Evolutionary conservation across 1,139 yeast species (phyloP), one percentile per base, ranked within the genome.

Genomic region (Debaryomyces singareniensis): DNA sequence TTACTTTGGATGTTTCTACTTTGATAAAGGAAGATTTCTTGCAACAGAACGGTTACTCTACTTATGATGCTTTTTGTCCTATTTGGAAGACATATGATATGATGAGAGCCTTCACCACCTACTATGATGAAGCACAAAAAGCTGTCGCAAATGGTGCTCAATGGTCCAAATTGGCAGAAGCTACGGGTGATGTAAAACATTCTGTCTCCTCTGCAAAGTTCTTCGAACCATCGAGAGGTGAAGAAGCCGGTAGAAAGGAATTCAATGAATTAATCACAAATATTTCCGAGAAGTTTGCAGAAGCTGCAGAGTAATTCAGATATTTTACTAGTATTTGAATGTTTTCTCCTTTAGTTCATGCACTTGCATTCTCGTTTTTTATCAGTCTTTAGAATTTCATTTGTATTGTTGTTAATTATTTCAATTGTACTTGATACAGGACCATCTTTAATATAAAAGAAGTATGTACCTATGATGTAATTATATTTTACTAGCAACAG

Each of bases 61-160:
- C 95, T 31, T 91, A 93, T 57, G 99, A 91, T 65, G 95, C 95
- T 30, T 91, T 87, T 81, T 91, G 99, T 68, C 99, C 99, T 47
- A 84, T 91, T 53, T 91, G 98, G 98, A 91, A 91, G 73, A 91
- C 99, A 35, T 82, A 76, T 49, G 94, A 86, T 57, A 91, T 91
- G 98, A 87, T 91, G 96, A 86, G 84, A 62, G 81, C 91, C 14
- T 91, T 91, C 51, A 78, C 87, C 39, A 63, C 87, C 26, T 91
- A 91, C 64, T 78, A 84, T 53, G 96, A 91, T 45, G 97, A 91
- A 67, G 97, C 99, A 21, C 97, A 89, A 67, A 89, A 86, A 69
- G 95, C 97, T 11, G 82, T 89, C 42, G 73, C 96, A 29, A 79
- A 83, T 51, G 97, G 98, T 52, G 94, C 95, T 24, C 78, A 75